Conservation (phyloP, 352 stramenopile species). For the Globisporangium nunn region DNA sequence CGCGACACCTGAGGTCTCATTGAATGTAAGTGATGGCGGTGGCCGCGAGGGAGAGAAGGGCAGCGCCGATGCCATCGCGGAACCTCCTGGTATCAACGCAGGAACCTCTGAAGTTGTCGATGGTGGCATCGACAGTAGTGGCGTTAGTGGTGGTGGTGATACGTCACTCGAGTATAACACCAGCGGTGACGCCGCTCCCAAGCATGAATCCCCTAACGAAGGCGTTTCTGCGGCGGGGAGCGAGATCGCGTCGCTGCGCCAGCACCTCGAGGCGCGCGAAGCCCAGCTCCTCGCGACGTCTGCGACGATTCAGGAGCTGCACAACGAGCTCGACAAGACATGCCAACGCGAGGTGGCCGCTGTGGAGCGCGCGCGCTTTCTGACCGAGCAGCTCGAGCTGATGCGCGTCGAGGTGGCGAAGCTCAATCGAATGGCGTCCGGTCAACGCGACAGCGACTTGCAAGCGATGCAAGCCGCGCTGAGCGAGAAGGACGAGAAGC, state of each 20-base stretch:
- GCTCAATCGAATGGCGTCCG: constrained; percentile 33
- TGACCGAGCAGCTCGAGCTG: constrained; percentile 60
- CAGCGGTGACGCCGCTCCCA: neutral
- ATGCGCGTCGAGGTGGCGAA: constrained; percentile 53
- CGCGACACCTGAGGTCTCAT: no score
- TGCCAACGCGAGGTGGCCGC: constrained; percentile 55
- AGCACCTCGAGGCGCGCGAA: constrained; percentile 46
- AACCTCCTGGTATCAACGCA: no score
- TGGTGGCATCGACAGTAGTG: no score
- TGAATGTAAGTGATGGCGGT: no score
- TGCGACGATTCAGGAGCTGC: constrained; percentile 54
- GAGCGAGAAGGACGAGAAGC: constrained; percentile 64
- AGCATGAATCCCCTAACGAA: neutral
- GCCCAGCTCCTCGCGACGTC: constrained; percentile 62
- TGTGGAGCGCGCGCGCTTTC: constrained; percentile 47
- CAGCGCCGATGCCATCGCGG: no score
- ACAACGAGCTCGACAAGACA: constrained; percentile 72
- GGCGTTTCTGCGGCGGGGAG: neutral
- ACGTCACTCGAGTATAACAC: neutral
- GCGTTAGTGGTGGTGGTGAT: neutral
- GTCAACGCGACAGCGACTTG: constrained; percentile 37
- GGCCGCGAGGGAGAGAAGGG: no score
- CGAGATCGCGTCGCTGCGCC: constrained; percentile 19
- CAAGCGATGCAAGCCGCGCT: constrained; percentile 55
- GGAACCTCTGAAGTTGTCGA: no score